A percentile compares a stretch with the other conserved stretches of the same genome.
These are phyloP conservation scores for Ophiocordyceps australis DNA, from an alignment of 2,329 filamentous ascomycete genomes.

Conservation along the genomic window DNA sequence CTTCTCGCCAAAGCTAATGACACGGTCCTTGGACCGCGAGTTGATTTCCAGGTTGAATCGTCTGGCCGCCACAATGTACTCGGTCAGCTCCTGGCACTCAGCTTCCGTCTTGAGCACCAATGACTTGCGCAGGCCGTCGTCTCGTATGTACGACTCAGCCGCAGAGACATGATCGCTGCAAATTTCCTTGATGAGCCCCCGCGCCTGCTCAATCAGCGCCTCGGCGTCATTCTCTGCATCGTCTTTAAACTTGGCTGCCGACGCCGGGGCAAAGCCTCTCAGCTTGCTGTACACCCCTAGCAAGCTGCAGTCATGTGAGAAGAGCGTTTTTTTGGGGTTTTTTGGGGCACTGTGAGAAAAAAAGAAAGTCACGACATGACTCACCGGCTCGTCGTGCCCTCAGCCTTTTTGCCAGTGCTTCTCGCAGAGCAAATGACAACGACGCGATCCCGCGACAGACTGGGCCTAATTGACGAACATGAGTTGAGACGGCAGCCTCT, in stretches of 20 bases:
- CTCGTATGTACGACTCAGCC: conserved; percentile 42
- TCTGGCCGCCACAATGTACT: conserved; percentile 48
- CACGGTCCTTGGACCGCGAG: conserved; percentile 63
- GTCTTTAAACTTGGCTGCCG: conserved; percentile 28
- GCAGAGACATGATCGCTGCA: conserved; percentile 65
- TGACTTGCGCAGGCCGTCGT: conserved; percentile 33
- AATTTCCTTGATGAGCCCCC: conserved; percentile 62
- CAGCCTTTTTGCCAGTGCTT: conserved; percentile 83
- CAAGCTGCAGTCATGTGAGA: conserved; percentile 22
- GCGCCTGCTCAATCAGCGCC: conserved; percentile 44
- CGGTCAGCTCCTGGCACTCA: conserved; percentile 67
- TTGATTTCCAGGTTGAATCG: conserved; percentile 60
- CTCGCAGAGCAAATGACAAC: conserved; percentile 91
- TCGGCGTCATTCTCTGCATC: conserved; percentile 34
- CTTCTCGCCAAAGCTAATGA: conserved; percentile 92
- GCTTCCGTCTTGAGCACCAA: conserved; percentile 50
- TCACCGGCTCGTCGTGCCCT: conserved; percentile 89
- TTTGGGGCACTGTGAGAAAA: no score
- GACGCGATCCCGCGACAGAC: conserved; percentile 51
- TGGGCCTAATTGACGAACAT: conserved; percentile 13
- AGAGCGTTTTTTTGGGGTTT: no score
- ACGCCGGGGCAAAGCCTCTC: conserved; percentile 27
- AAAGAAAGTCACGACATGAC: no score
- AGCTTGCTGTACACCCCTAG: conserved; percentile 42
- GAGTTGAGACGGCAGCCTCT: background rate